Conservation (phyloP, 106 monocot species). For the Phalaenopsis aphrodite region DNA sequence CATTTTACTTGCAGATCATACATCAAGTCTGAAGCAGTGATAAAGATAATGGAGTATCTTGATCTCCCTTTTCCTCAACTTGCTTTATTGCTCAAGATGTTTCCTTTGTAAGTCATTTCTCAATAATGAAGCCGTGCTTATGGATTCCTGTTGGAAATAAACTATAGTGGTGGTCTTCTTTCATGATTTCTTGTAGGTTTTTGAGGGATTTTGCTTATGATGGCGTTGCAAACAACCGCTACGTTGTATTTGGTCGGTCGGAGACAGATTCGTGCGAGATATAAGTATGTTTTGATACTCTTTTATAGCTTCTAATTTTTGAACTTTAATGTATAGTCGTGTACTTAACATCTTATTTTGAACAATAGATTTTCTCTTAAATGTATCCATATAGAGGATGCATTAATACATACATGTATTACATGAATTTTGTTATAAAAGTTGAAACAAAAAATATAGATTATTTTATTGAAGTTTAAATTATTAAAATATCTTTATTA, state of each 20-base stretch:
- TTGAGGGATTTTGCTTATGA: constrained; percentile 82
- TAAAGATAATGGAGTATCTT: constrained; percentile 90
- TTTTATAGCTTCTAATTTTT: not conserved
- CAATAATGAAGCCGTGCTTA: not conserved
- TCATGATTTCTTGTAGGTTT: constrained; percentile 35
- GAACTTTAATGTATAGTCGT: not conserved
- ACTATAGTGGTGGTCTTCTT: not conserved
- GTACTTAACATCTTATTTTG: not conserved
- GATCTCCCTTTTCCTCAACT: constrained; percentile 79
- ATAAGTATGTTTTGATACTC: not conserved
- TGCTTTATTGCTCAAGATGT: constrained; percentile 48
- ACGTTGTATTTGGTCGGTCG: constrained; percentile 63
- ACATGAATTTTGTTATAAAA: too few relatives aligned
- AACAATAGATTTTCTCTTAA: not conserved
- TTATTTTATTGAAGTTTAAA: too few relatives aligned
- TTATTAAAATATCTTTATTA: too few relatives aligned
- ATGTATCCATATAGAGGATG: too few relatives aligned
- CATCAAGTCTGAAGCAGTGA: constrained; percentile 89
- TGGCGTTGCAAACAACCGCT: constrained; percentile 79
- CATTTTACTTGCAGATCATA: constrained; percentile 42
- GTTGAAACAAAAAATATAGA: too few relatives aligned
- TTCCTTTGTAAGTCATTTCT: constrained; percentile 55
- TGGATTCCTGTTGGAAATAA: not conserved
- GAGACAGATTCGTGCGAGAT: constrained; percentile 68
- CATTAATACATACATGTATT: too few relatives aligned